phyloP scores from a whole-genome alignment of 768 basidiomycete species.

The Tubosaeta sp. region DNA sequence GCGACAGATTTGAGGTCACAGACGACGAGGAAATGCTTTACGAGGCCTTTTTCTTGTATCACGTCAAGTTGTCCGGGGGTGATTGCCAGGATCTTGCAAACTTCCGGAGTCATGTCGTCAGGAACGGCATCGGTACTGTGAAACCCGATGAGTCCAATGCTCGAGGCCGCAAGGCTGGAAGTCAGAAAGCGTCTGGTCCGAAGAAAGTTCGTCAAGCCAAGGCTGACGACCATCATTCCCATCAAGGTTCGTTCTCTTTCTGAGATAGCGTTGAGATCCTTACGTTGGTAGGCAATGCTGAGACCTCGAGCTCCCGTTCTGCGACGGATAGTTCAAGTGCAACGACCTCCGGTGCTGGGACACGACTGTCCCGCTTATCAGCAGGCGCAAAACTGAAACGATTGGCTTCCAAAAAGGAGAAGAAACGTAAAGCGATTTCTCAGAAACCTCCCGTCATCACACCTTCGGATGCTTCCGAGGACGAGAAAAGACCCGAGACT shows the following conservation, averaged over 20 bases:
- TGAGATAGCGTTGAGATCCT: no score
- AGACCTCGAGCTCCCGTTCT: not conserved
- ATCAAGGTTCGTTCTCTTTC: slow-evolving; percentile 9
- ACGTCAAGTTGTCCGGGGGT: slow-evolving; percentile 1
- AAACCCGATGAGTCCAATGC: not conserved
- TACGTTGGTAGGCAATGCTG: no score
- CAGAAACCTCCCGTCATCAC: slow-evolving; percentile 17
- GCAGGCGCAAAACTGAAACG: not conserved
- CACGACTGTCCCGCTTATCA: not conserved
- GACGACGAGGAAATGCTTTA: slow-evolving; percentile 13
- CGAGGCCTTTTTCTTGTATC: slow-evolving; percentile 20
- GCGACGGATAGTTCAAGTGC: not conserved
- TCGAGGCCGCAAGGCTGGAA: not conserved
- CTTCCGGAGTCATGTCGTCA: not conserved
- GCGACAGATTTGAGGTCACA: slow-evolving; percentile 2
- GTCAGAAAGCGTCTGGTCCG: not conserved
- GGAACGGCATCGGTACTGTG: slow-evolving; percentile 8
- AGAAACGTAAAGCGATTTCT: slow-evolving; percentile 22
- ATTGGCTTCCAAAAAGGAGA: slow-evolving; percentile 1
- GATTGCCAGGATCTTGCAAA: not conserved
- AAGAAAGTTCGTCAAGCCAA: not conserved
- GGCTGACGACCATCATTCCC: not conserved
- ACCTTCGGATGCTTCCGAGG: slow-evolving; percentile 20
- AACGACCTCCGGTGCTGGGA: not conserved
- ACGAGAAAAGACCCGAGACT: slow-evolving; percentile 11